These are phyloP conservation scores for Flaveria robusta DNA, from an alignment of 129 eudicot species.

Conservation along the genomic window DNA sequence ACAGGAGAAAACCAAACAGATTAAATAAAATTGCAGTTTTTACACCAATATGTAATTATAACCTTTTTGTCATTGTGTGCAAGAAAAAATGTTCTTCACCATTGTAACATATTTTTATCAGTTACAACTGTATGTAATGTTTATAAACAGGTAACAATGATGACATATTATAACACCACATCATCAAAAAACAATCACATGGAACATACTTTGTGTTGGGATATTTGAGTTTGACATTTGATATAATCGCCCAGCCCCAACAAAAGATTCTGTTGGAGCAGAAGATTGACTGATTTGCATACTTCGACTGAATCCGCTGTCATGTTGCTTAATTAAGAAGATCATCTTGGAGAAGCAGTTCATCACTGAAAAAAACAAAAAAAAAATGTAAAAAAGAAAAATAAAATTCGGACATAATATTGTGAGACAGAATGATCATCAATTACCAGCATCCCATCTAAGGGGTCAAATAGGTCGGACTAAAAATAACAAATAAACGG, in stretches of 20 bases:
- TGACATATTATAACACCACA: neutral
- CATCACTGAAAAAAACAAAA: conserved; percentile 62
- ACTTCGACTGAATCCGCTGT: conserved; percentile 54
- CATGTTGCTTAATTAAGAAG: conserved; percentile 56
- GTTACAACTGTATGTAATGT: neutral
- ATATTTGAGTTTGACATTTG: conserved; percentile 41
- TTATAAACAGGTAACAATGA: neutral
- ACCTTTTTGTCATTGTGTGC: conserved; percentile 1
- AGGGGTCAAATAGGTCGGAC: neutral
- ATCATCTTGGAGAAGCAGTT: conserved; percentile 87
- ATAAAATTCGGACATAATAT: neutral
- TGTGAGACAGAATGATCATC: neutral
- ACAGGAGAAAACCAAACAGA: neutral
- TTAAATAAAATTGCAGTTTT: neutral
- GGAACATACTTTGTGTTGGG: conserved; percentile 52
- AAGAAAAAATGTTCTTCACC: neutral
- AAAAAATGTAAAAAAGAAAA: neutral
- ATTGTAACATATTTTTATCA: neutral
- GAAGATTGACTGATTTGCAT: conserved; percentile 60
- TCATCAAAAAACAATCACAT: neutral
- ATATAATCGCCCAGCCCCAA: conserved; percentile 49
- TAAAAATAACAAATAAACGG: neutral
- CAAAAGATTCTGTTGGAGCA: conserved; percentile 46
- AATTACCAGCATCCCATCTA: too few species aligned
- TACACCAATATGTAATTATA: neutral